Percentiles rank a stretch among this genome's conserved stretches.
These are phyloP conservation scores for Carallia brachiata DNA, from an alignment of 345 rosid species.

Conservation along the genomic window DNA sequence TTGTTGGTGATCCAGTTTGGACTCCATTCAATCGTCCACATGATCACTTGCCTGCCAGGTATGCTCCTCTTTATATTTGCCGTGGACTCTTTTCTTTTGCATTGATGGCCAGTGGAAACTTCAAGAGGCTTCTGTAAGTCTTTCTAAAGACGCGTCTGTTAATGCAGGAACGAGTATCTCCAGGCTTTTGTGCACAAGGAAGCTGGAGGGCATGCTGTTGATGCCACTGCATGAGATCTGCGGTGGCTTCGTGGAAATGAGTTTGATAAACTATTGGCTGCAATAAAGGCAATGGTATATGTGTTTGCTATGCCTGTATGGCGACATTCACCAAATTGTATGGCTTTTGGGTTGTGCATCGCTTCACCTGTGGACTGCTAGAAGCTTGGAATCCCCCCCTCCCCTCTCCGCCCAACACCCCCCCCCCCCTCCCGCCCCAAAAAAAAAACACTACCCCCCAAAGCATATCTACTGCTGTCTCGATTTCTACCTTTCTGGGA, in stretches of 20 bases:
- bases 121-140: neutral
- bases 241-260: neutral
- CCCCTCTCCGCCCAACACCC: too few species aligned
- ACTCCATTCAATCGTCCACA: constrained; percentile 93
- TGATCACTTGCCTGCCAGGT: constrained; percentile 87
- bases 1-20: constrained; percentile 89
- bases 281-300: neutral
- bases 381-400: too few species aligned
- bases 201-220: constrained; percentile 31
- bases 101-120: neutral
- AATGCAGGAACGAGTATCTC: constrained; percentile 74
- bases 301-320: neutral
- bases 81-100: neutral
- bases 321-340: too few species aligned
- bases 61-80: constrained; percentile 3
- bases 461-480: too few species aligned
- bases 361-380: too few species aligned
- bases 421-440: too few species aligned
- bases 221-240: constrained; percentile 45
- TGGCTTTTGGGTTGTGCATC: too few species aligned
- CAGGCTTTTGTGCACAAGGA: constrained; percentile 46
- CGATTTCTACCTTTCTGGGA: too few species aligned
- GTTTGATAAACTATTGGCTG: neutral
- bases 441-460: too few species aligned
- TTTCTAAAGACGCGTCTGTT: constrained; percentile 5